A percentile compares a stretch with the other conserved stretches of the same genome.
Conservation (phyloP, 768 basidiomycete species). For the Leccinum longicurvipes region DNA sequence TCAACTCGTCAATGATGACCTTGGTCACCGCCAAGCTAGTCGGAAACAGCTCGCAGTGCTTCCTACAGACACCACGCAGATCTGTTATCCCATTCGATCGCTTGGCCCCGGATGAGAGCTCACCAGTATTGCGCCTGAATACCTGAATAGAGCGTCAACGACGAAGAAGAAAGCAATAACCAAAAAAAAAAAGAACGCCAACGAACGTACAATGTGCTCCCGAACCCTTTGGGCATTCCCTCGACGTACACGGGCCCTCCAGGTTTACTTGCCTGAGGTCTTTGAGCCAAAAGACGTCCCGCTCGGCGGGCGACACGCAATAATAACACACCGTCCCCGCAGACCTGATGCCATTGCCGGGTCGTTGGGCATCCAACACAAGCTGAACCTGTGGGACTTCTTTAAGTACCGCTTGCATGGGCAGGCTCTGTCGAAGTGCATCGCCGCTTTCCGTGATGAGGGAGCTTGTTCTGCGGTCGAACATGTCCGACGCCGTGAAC, state of each 20-base stretch:
- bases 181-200: too few relatives aligned
- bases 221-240: slow-evolving; percentile 13
- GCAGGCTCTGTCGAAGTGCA: slow-evolving; percentile 3
- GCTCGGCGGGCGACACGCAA: slow-evolving; percentile 27
- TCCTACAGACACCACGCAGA: slow-evolving; percentile 12
- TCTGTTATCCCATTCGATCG: neutral
- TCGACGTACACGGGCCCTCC: slow-evolving; percentile 23
- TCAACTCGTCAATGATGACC: slow-evolving; percentile 16
- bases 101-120: neutral
- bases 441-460: slow-evolving; percentile 14
- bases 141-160: slow-evolving; percentile 12
- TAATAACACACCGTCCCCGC: slow-evolving; percentile 18
- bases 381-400: slow-evolving; percentile 12
- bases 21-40: slow-evolving; percentile 23
- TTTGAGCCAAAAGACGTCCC: slow-evolving; percentile 30
- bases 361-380: slow-evolving; percentile 15
- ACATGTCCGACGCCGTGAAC: slow-evolving; percentile 12
- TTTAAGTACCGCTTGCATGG: slow-evolving; percentile 6
- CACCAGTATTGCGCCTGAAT: slow-evolving; percentile 31
- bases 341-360: neutral
- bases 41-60: slow-evolving; percentile 32
- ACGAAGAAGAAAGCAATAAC: neutral
- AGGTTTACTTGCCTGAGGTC: slow-evolving; percentile 16
- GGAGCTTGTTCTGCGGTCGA: neutral
- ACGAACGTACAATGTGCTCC: slow-evolving; percentile 23